phyloP scores from a whole-genome alignment of 129 eudicot genomes.

The Rutidosis leptorrhynchoides region DNA sequence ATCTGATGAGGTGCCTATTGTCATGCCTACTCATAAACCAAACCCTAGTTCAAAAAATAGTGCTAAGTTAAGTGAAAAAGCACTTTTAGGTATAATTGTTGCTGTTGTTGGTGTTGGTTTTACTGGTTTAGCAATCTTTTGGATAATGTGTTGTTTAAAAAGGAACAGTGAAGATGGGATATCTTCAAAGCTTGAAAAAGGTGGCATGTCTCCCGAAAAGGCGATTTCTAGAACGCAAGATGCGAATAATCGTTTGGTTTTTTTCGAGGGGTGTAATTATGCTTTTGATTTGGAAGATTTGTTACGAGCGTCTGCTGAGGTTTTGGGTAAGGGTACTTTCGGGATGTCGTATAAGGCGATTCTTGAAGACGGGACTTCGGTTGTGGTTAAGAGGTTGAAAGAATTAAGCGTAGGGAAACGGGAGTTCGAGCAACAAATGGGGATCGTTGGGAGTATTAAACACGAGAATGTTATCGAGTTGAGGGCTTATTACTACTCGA shows the following conservation, averaged over 20 bases:
- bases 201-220: slow-evolving; percentile 79
- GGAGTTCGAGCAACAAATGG: slow-evolving; percentile 94
- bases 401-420: slow-evolving; percentile 80
- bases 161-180: slow-evolving; percentile 48
- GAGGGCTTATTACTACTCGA: slow-evolving; percentile 91
- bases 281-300: slow-evolving; percentile 97
- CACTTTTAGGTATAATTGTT: slow-evolving; percentile 57
- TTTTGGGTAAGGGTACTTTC: slow-evolving; percentile 91
- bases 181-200: slow-evolving; percentile 67
- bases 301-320: slow-evolving; percentile 97
- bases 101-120: slow-evolving; percentile 56
- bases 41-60: slow-evolving; percentile 24
- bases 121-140: slow-evolving; percentile 49
- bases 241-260: slow-evolving; percentile 70
- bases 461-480: slow-evolving; percentile 84
- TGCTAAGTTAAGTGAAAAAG: slow-evolving; percentile 51
- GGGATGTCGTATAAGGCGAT: slow-evolving; percentile 95
- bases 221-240: slow-evolving; percentile 78
- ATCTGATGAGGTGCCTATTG: slow-evolving; percentile 42
- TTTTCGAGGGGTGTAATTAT: slow-evolving; percentile 91
- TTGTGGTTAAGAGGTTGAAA: slow-evolving; percentile 95
- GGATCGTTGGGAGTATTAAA: slow-evolving; percentile 74
- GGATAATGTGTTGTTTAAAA: slow-evolving; percentile 57
- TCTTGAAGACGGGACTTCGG: slow-evolving; percentile 83
- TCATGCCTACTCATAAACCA: slow-evolving; percentile 41